Conservation (phyloP, 106 monocot genomes). For the Gastrodia elata region DNA sequence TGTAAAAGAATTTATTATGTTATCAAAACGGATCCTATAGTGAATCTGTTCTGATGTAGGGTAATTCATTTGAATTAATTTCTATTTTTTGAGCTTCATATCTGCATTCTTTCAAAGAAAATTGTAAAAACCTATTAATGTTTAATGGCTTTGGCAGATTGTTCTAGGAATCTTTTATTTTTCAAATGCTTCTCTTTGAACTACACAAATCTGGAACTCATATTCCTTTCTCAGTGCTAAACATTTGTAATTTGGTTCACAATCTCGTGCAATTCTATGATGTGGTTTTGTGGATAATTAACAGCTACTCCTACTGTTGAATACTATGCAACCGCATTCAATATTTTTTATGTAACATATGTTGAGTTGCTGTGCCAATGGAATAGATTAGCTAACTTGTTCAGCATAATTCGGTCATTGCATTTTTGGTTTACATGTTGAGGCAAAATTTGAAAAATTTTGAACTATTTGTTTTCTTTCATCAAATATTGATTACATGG, state of each 20-base stretch:
- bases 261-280: background rate
- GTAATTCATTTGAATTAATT: background rate
- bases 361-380: background rate
- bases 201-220: background rate
- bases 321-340: background rate
- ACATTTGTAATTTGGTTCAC: background rate
- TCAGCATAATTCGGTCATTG: background rate
- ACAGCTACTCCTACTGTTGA: background rate
- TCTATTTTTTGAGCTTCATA: background rate
- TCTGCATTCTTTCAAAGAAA: background rate
- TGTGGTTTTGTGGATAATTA: background rate
- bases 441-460: background rate
- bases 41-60: background rate
- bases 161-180: background rate
- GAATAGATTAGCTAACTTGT: background rate
- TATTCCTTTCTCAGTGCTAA: background rate
- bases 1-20: background rate
- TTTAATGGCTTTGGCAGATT: background rate
- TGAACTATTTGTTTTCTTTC: background rate
- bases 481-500: background rate
- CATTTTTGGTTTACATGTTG: background rate
- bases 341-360: background rate
- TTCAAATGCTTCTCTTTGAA: background rate
- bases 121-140: background rate
- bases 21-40: background rate